These are phyloP conservation scores for Gracilariopsis chorda DNA, from an alignment of 23 red algal genomes.

Conservation along the genomic window DNA sequence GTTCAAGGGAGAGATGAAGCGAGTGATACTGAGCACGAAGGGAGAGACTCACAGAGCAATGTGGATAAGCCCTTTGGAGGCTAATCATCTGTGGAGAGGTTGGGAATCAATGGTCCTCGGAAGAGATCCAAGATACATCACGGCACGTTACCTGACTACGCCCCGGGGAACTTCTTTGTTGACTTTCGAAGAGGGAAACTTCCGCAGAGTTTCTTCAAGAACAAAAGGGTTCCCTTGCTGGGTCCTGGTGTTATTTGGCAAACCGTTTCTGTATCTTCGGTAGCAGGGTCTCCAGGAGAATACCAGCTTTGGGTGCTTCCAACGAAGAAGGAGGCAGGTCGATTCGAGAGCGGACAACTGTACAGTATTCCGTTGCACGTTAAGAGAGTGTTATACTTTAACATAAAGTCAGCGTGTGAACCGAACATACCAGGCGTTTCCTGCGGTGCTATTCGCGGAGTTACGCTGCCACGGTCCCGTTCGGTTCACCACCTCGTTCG, in stretches of 20 bases:
- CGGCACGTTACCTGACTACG: background rate
- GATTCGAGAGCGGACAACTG: conserved; percentile 42
- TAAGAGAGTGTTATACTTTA: conserved; percentile 44
- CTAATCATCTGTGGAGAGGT: conserved; percentile 25
- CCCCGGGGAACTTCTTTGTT: conserved; percentile 37
- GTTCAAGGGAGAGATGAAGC: background rate
- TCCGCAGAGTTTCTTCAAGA: conserved; percentile 34
- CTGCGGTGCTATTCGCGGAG: conserved; percentile 1
- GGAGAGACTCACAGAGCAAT: background rate
- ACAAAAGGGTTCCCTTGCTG: conserved; percentile 17
- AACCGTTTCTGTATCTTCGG: conserved; percentile 42
- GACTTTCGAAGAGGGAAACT: conserved; percentile 13
- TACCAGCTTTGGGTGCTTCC: conserved; percentile 68
- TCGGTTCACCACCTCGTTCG: conserved; percentile 41
- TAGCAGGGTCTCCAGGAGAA: conserved; percentile 39
- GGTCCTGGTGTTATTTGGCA: conserved; percentile 67
- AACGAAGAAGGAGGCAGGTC: conserved; percentile 3
- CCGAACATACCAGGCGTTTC: conserved; percentile 47
- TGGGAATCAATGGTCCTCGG: conserved; percentile 3
- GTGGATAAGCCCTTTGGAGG: conserved; percentile 5
- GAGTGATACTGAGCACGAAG: conserved; percentile 9
- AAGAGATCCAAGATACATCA: background rate
- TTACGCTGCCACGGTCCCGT: conserved; percentile 42
- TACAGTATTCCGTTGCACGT: conserved; percentile 59
- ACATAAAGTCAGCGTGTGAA: background rate